Evolutionary conservation across 2,329 filamentous ascomycete genomes (phyloP).

Genomic region (Xylaria sp.): DNA sequence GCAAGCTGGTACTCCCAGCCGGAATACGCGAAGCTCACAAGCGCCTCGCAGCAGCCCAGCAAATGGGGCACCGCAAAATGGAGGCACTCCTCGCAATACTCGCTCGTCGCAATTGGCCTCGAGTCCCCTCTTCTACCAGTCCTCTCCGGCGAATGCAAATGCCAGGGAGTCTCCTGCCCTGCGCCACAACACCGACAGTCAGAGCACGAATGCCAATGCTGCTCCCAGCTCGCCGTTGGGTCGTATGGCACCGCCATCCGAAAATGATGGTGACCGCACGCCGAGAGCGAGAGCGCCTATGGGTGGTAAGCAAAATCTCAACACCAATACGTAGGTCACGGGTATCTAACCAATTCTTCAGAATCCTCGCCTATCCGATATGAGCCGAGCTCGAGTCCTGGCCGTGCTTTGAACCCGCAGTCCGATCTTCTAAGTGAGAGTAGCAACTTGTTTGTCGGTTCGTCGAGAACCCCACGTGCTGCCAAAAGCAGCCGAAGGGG

Average conservation of each 20-base stretch:
- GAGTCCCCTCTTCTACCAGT: slow-evolving; percentile 79
- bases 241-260: slow-evolving; percentile 58
- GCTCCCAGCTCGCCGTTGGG: slow-evolving; percentile 62
- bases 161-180: slow-evolving; percentile 55
- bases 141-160: slow-evolving; percentile 42
- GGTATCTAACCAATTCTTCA: slow-evolving; percentile 40
- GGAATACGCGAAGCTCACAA: slow-evolving; percentile 56
- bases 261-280: slow-evolving; percentile 67
- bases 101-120: slow-evolving; percentile 62
- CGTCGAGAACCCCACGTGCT: slow-evolving; percentile 55
- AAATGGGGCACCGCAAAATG: slow-evolving; percentile 33
- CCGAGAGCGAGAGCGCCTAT: slow-evolving; percentile 67
- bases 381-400: slow-evolving; percentile 85
- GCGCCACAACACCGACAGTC: slow-evolving; percentile 59
- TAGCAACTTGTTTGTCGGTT: slow-evolving; percentile 82
- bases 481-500: slow-evolving; percentile 66
- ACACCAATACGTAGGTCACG: background rate
- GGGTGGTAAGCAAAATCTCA: slow-evolving; percentile 57
- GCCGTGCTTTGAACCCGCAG: slow-evolving; percentile 62
- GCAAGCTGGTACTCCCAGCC: slow-evolving; percentile 57
- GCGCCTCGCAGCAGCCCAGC: slow-evolving; percentile 54
- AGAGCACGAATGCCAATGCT: slow-evolving; percentile 49
- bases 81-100: slow-evolving; percentile 49
- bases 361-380: slow-evolving; percentile 94
- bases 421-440: slow-evolving; percentile 80